Evolutionary conservation across 2,329 filamentous ascomycete species (phyloP).

Genomic region (Calonectria pseudoreteaudii): DNA sequence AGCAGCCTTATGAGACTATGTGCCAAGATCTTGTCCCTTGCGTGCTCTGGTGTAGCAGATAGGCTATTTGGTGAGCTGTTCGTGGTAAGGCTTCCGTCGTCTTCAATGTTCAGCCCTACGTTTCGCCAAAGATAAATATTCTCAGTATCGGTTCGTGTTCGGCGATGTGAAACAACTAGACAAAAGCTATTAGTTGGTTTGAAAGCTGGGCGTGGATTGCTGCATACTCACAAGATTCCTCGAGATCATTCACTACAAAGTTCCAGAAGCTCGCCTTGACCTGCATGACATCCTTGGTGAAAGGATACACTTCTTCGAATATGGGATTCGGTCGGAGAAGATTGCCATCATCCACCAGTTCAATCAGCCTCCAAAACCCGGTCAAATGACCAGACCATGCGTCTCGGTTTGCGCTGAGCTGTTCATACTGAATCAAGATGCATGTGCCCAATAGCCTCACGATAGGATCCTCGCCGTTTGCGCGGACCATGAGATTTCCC

Average conservation of each 20-base stretch:
- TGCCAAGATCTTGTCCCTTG: neutral
- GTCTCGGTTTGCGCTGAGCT: neutral
- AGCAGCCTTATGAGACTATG: neutral
- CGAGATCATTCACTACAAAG: neutral
- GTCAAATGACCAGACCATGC: neutral
- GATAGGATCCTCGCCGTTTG: neutral
- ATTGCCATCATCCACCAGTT: neutral
- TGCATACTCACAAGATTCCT: neutral
- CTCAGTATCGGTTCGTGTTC: neutral
- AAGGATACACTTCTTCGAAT: neutral
- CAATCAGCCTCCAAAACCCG: neutral
- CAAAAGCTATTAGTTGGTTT: neutral
- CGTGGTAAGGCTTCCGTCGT: neutral
- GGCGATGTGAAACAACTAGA: neutral
- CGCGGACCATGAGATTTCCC: neutral
- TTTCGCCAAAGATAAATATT: neutral
- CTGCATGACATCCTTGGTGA: neutral
- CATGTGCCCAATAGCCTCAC: neutral
- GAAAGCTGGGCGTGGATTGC: too few species aligned
- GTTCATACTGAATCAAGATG: neutral
- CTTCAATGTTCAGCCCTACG: neutral
- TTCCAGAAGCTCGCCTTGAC: neutral
- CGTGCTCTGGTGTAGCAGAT: neutral
- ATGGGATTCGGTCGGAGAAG: neutral
- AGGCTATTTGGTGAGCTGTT: neutral